phyloP scores from a whole-genome alignment of 192 early-diverging fungal genomes.

The Backusella sp. region DNA sequence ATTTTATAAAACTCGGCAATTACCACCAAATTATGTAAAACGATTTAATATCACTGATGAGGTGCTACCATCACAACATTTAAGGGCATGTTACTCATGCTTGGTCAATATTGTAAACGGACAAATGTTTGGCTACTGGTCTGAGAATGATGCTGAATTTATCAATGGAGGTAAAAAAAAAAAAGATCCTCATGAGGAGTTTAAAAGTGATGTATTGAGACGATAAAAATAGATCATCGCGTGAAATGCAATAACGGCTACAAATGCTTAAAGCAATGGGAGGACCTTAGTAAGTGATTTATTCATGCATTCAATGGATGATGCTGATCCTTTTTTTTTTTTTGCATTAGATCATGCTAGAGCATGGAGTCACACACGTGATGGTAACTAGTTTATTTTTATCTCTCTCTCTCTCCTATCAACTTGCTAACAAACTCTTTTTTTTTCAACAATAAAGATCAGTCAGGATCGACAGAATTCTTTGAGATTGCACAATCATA shows the following conservation, averaged over 20 bases:
- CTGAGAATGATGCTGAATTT: not conserved
- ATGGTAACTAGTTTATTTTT: not conserved
- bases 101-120: conserved; percentile 6
- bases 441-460: not conserved
- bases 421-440: not conserved
- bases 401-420: not conserved
- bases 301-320: not conserved
- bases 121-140: conserved; percentile 17
- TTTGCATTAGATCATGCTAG: not conserved
- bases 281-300: not conserved
- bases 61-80: not conserved
- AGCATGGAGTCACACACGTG: not conserved
- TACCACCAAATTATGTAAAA: not conserved
- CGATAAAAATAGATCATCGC: not conserved
- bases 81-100: conserved; percentile 13
- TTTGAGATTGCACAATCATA: not conserved
- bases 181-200: not conserved
- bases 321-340: not conserved
- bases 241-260: not conserved
- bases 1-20: not conserved
- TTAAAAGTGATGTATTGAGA: not conserved
- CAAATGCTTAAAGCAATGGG: not conserved
- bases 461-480: not conserved
- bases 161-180: not conserved
- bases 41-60: not conserved